phyloP scores from a whole-genome alignment of 192 early-diverging fungal species.

The Coemansia sp. region DNA sequence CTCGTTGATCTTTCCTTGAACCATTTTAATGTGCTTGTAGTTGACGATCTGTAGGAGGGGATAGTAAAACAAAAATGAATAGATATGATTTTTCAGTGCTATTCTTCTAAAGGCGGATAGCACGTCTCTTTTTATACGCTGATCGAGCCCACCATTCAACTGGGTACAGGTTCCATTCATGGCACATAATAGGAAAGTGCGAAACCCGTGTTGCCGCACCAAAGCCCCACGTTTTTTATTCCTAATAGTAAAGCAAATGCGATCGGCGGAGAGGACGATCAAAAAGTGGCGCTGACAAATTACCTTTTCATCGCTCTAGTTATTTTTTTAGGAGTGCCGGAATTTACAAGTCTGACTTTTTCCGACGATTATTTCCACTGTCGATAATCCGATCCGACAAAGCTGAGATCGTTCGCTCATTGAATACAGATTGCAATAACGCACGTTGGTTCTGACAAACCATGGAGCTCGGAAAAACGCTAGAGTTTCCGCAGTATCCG shows the following conservation, averaged over 20 bases:
- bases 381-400: background rate
- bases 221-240: background rate
- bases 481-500: background rate
- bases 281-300: no score
- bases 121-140: background rate
- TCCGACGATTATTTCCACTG: background rate
- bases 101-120: background rate
- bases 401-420: background rate
- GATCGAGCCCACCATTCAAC: background rate
- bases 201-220: background rate
- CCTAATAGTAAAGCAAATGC: background rate
- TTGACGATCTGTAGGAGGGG: background rate
- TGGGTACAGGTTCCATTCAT: background rate
- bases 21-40: slow-evolving; percentile 24
- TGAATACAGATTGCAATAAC: no score
- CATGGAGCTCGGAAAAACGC: background rate
- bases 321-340: no score
- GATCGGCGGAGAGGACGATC: background rate
- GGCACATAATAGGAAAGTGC: background rate
- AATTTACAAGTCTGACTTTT: no score
- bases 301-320: no score
- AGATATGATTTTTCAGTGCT: background rate
- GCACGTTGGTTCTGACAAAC: background rate
- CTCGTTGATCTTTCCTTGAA: slow-evolving; percentile 47
- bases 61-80: background rate